Evolutionary conservation across 805 yeast species (phyloP), one percentile per base, ranked within the genome.

Genomic region (Torulaspora franciscae): DNA sequence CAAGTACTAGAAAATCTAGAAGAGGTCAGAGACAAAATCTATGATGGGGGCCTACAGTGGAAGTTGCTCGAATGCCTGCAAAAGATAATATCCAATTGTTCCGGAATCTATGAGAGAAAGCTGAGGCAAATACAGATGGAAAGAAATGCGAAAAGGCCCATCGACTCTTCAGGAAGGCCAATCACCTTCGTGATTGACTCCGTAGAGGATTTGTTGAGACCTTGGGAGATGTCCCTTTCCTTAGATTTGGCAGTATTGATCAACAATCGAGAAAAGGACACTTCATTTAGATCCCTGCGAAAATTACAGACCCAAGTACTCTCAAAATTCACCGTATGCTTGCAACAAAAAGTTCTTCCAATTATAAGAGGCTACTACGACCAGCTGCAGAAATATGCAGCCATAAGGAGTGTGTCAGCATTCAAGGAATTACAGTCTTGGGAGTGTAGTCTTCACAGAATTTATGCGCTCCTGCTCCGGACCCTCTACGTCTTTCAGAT

Each of bases 371-470:
- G 45, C 17, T 66, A 58, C 46, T 57, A 54, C 41, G 54, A 55
- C 15, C 59, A 56, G 42, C 43, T 69, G 10, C 43, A 51, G 28
- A 54, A 48, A 17, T 67, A 57, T 45, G 54, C 58, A n/a, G 41
- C 39, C 13, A 37, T 48, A 7, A 47, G 47, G 30, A 45, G 52
- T 3, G 30, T 38, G 14, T 46, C 43, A 9, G 48, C 58, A 0
- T 36, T 69, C 7, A 61, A 61, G 29, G 60, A 65, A 15, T 38
- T 71, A 1, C 71, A 73, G 3, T 52, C 58, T 39, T 65, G 70
- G 66, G 55, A 63, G n/a, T 68, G 62, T 46, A 58, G 76, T 0
- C 54, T 76, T 32, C 83, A 79, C 51, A 65, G 74, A 46, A 61
- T 76, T 3, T 69, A 76, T 45, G 67, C 75, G 9, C 46, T 58